Conservation (phyloP, 129 eudicot species). For the Artemisia annua region DNA sequence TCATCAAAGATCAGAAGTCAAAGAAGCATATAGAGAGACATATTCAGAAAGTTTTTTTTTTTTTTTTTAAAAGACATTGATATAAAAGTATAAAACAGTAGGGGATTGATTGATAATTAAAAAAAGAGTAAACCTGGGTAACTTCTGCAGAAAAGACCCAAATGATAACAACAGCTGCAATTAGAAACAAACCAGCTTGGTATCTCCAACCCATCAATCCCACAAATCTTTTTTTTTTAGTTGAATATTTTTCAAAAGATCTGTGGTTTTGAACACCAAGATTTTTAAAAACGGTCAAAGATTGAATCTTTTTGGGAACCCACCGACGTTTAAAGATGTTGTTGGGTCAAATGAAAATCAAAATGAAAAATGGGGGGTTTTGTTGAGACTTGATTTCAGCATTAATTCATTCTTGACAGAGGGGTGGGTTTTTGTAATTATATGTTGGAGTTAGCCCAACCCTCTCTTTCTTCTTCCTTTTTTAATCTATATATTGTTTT, state of each 20-base stretch:
- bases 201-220: slow-evolving; percentile 85
- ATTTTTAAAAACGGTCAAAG: slow-evolving; percentile 26
- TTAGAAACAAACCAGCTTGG: slow-evolving; percentile 73
- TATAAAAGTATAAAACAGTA: no score
- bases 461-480: no score
- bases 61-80: no score
- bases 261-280: slow-evolving; percentile 29
- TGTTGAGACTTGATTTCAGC: slow-evolving; percentile 27
- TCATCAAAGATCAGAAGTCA: no score
- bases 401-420: slow-evolving; percentile 19
- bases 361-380: no score
- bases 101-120: no score
- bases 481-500: no score
- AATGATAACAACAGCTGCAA: slow-evolving; percentile 84
- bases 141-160: slow-evolving; percentile 99
- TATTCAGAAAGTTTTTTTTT: no score
- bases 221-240: slow-evolving; percentile 35
- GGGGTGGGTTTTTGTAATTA: no score
- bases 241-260: slow-evolving; percentile 38
- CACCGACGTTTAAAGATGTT: slow-evolving; percentile 24
- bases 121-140: no score
- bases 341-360: slow-evolving; percentile 16
- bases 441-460: no score
- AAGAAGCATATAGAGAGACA: no score
- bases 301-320: neutral